phyloP scores from a whole-genome alignment of 352 stramenopile species.

The Phytopythium cucurbitacearum region DNA sequence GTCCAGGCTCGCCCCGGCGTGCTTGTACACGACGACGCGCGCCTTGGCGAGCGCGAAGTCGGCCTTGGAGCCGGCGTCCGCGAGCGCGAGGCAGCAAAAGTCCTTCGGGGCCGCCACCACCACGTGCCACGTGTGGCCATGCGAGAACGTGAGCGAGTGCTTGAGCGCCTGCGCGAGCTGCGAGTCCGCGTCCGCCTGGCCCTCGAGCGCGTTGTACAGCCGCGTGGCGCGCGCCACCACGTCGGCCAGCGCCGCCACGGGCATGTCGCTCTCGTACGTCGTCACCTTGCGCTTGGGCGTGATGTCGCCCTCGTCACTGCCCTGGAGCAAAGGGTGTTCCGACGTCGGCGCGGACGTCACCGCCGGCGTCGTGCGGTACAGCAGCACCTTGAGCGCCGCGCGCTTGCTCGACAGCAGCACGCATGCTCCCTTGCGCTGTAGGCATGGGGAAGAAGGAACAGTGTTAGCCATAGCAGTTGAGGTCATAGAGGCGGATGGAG shows the following conservation, averaged over 20 bases:
- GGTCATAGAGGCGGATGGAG: constrained; percentile 2
- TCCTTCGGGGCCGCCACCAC: constrained; percentile 48
- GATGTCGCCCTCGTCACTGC: constrained; percentile 6
- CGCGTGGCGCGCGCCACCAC: constrained; percentile 32
- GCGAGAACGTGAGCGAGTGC: constrained; percentile 54
- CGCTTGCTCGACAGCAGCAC: constrained; percentile 58
- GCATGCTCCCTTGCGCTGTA: constrained; percentile 59
- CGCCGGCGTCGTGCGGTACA: constrained; percentile 63
- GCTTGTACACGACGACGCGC: constrained; percentile 68
- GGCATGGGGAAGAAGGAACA: neutral
- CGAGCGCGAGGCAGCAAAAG: constrained; percentile 53
- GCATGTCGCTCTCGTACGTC: constrained; percentile 58
- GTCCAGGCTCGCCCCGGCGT: constrained; percentile 48
- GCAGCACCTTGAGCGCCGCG: constrained; percentile 63
- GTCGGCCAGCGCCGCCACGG: constrained; percentile 26
- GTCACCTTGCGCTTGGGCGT: constrained; percentile 37
- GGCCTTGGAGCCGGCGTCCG: constrained; percentile 28
- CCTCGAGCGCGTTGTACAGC: constrained; percentile 37
- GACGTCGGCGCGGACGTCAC: constrained; percentile 21
- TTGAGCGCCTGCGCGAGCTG: constrained; percentile 61
- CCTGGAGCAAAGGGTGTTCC: constrained; percentile 23
- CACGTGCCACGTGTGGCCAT: constrained; percentile 73
- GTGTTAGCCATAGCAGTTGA: neutral
- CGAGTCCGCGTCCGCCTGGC: constrained; percentile 30
- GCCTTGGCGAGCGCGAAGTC: constrained; percentile 53